These are phyloP conservation scores for Cryphonectria carpinicola DNA, from an alignment of 2,329 filamentous ascomycete species.

Conservation along the genomic window DNA sequence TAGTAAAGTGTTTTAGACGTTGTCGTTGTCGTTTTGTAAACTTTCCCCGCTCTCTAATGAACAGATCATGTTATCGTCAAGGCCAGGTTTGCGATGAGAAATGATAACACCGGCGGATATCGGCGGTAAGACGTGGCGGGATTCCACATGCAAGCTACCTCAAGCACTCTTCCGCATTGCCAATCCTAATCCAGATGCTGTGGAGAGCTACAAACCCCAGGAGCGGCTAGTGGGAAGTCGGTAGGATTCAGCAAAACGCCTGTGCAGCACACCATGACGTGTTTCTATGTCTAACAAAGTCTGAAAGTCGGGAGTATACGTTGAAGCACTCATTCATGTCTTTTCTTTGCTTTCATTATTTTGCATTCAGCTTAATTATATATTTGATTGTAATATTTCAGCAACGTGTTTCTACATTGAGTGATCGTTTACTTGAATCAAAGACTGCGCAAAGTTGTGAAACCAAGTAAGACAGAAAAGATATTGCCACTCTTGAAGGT, in stretches of 20 bases:
- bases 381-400: not conserved
- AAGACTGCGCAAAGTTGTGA: too few relatives aligned
- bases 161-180: not conserved
- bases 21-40: not conserved
- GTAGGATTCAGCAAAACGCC: too few relatives aligned
- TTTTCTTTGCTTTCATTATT: not conserved
- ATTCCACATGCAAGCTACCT: not conserved
- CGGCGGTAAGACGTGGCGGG: constrained; percentile 4
- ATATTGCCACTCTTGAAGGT: not conserved
- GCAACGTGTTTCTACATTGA: not conserved
- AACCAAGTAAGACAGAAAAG: too few relatives aligned
- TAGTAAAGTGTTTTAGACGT: not conserved
- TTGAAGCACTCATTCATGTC: not conserved
- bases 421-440: not conserved
- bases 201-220: not conserved
- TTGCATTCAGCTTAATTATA: too few relatives aligned
- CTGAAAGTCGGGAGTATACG: not conserved
- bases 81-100: not conserved
- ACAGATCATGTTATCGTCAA: not conserved
- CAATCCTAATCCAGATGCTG: not conserved
- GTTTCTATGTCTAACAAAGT: not conserved
- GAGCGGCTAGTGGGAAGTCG: not conserved
- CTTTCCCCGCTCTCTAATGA: not conserved
- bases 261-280: too few relatives aligned
- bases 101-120: not conserved